A percentile compares a stretch with the other conserved stretches of the same genome.
phyloP scores from a whole-genome alignment of 768 basidiomycete species.

The Cystobasidium tubakii region DNA sequence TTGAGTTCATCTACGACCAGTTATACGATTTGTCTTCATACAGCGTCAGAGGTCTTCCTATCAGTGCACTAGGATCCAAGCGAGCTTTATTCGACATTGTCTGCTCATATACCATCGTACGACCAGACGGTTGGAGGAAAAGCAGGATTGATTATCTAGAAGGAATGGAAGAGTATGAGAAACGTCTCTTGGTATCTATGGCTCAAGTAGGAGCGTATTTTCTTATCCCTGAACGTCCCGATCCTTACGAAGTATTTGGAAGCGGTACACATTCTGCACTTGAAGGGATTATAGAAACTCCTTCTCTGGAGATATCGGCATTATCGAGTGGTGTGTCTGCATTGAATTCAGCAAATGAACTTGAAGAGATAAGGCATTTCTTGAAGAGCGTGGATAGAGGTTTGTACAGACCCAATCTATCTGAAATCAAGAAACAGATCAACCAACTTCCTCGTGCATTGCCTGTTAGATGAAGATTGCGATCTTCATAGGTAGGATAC shows the following conservation, averaged over 20 bases:
- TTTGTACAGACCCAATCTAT: neutral
- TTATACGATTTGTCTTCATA: neutral
- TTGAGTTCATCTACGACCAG: neutral
- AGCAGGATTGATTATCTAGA: conserved; percentile 3
- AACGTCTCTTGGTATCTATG: neutral
- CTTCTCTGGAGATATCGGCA: neutral
- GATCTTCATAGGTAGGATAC: too few species aligned
- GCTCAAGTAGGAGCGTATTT: neutral
- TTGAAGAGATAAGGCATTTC: neutral
- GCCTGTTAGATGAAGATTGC: neutral
- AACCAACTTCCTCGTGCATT: neutral
- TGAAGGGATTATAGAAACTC: neutral
- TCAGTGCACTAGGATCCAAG: neutral
- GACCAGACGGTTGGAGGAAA: neutral
- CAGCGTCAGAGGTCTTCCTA: neutral
- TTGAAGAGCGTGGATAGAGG: neutral
- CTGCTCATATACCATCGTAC: neutral
- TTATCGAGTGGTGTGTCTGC: neutral
- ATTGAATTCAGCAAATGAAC: neutral
- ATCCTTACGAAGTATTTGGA: neutral
- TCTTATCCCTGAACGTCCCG: neutral
- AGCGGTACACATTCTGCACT: neutral
- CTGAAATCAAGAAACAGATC: neutral
- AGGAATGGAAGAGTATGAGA: neutral
- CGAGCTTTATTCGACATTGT: neutral